Evolutionary conservation across 2,329 filamentous ascomycete genomes (phyloP).

Genomic region (Apiospora hydei): DNA sequence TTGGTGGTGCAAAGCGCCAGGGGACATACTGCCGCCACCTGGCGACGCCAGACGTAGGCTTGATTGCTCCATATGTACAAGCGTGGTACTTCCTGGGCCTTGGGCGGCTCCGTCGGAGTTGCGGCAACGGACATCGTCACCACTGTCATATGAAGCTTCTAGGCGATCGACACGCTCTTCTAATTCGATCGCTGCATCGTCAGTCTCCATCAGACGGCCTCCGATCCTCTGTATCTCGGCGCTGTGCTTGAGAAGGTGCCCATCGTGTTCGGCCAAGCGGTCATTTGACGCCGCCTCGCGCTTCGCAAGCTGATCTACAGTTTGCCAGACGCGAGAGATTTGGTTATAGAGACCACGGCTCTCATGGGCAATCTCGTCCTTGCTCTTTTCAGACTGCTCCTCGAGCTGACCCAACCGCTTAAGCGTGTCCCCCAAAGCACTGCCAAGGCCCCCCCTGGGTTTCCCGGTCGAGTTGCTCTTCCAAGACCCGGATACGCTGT

Average conservation of each 20-base stretch:
- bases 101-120: constrained; percentile 44
- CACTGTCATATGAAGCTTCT: constrained; percentile 36
- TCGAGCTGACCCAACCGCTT: constrained; percentile 59
- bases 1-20: constrained; percentile 23
- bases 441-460: constrained; percentile 47
- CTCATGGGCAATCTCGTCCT: constrained; percentile 58
- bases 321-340: constrained; percentile 61
- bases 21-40: not conserved
- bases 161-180: constrained; percentile 63
- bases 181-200: constrained; percentile 58
- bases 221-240: constrained; percentile 53
- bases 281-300: constrained; percentile 47
- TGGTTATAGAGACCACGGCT: constrained; percentile 63
- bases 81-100: constrained; percentile 25
- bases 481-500: constrained; percentile 52
- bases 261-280: constrained; percentile 48
- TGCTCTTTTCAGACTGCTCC: constrained; percentile 60
- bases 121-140: not conserved
- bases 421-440: constrained; percentile 43
- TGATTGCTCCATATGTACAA: not conserved
- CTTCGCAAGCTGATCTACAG: constrained; percentile 54
- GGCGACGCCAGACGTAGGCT: not conserved
- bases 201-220: constrained; percentile 56
- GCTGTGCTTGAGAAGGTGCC: constrained; percentile 50
- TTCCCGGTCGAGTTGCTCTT: constrained; percentile 50